These are phyloP conservation scores for Olyra latifolia DNA, from an alignment of 176 grass and related monocot species.

Conservation along the genomic window DNA sequence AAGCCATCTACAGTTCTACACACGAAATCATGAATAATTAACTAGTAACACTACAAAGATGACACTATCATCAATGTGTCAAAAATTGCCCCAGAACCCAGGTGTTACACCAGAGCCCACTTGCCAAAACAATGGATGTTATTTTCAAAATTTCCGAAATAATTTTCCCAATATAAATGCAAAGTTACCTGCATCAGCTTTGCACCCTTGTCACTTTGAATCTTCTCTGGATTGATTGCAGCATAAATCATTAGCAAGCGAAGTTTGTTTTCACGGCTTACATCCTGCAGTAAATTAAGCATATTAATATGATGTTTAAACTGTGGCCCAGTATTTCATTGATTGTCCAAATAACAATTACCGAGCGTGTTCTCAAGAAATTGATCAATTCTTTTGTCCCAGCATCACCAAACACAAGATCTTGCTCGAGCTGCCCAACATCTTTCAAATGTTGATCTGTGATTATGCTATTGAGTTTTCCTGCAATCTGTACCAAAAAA, in stretches of 20 bases:
- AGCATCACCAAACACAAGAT: slow-evolving; percentile 83
- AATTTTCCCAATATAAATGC: slow-evolving; percentile 15
- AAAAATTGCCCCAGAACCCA: not conserved
- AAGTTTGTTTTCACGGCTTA: slow-evolving; percentile 71
- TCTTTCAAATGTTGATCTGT: slow-evolving; percentile 67
- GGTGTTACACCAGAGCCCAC: not conserved
- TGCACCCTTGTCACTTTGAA: slow-evolving; percentile 65
- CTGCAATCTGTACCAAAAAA: slow-evolving; percentile 66
- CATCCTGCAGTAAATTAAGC: slow-evolving; percentile 52
- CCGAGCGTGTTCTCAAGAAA: slow-evolving; percentile 65
- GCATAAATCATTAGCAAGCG: slow-evolving; percentile 74
- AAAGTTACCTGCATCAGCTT: slow-evolving; percentile 72
- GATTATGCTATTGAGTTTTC: slow-evolving; percentile 63
- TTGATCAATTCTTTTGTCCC: slow-evolving; percentile 79
- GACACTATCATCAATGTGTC: not conserved
- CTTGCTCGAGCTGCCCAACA: slow-evolving; percentile 77
- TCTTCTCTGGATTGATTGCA: slow-evolving; percentile 69
- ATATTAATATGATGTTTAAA: not conserved
- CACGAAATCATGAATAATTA: slow-evolving; percentile 4
- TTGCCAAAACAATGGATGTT: slow-evolving; percentile 10
- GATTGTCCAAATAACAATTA: slow-evolving; percentile 37
- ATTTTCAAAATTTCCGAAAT: not conserved
- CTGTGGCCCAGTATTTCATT: not conserved
- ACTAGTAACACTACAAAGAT: not conserved
- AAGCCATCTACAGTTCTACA: not conserved